A percentile compares a stretch with the other conserved stretches of the same genome.
Evolutionary conservation across 768 basidiomycete species (phyloP).

Genomic region (Tephrocybe sp.): DNA sequence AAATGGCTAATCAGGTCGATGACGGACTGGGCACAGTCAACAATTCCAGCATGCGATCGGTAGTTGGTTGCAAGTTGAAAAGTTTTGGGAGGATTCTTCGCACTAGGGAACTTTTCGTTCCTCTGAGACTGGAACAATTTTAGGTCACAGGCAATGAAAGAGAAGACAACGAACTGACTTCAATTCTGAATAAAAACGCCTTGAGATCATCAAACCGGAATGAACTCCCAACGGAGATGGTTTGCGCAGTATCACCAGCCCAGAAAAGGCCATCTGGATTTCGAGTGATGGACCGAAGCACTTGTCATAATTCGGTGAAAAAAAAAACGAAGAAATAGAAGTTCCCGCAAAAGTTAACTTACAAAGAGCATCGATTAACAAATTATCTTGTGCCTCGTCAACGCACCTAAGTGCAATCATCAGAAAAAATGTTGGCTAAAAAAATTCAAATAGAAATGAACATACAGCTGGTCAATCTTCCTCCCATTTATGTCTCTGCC

Average conservation of each 20-base stretch:
- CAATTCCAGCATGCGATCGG: slow-evolving; percentile 71
- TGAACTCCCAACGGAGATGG: slow-evolving; percentile 69
- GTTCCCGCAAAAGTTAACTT: slow-evolving; percentile 14
- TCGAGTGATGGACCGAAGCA: slow-evolving; percentile 57
- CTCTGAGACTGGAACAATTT: slow-evolving; percentile 5
- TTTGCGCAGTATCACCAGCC: slow-evolving; percentile 81
- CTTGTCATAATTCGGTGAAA: slow-evolving; percentile 29
- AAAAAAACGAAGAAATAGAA: not conserved
- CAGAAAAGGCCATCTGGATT: slow-evolving; percentile 71
- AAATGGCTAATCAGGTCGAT: slow-evolving; percentile 59
- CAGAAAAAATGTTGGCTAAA: slow-evolving; percentile 1
- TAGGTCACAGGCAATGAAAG: not conserved
- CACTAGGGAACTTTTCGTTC: slow-evolving; percentile 8
- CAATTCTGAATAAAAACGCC: slow-evolving; percentile 59
- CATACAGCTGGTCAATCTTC: slow-evolving; percentile 56
- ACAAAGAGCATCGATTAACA: slow-evolving; percentile 64
- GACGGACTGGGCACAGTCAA: slow-evolving; percentile 65
- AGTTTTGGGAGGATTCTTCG: slow-evolving; percentile 19
- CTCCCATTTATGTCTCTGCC: slow-evolving; percentile 31
- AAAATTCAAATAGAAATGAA: not conserved
- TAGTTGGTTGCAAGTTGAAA: slow-evolving; percentile 68
- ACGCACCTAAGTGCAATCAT: slow-evolving; percentile 46
- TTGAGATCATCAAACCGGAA: slow-evolving; percentile 73
- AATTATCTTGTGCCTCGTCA: slow-evolving; percentile 73
- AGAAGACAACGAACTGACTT: slow-evolving; percentile 37